Percentiles rank a stretch among this genome's conserved stretches.
These are phyloP conservation scores for Colletotrichum sidae DNA, from an alignment of 2,329 filamentous ascomycete genomes.

Conservation along the genomic window DNA sequence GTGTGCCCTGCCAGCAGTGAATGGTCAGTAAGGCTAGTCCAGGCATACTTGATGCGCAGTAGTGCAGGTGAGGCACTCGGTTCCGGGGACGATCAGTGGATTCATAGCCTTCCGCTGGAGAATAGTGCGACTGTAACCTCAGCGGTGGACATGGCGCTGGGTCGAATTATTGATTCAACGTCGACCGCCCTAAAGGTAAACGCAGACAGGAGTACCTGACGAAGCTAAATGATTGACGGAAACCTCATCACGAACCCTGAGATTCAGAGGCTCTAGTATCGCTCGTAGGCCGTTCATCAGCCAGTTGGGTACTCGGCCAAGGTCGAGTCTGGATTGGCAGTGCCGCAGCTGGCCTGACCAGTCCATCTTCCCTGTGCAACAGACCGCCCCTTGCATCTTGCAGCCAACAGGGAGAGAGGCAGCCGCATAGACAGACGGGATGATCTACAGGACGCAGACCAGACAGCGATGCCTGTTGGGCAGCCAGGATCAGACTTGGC, in stretches of 20 bases:
- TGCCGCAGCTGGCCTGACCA: too few species aligned
- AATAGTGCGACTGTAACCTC: conserved; percentile 37
- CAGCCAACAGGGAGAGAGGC: conserved; percentile 30
- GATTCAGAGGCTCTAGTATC: too few species aligned
- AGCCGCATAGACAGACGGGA: conserved; percentile 32
- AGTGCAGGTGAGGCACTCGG: conserved; percentile 39
- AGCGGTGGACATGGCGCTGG: conserved; percentile 26
- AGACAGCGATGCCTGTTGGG: conserved; percentile 34
- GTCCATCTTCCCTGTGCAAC: neutral
- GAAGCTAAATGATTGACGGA: neutral
- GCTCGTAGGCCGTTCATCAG: too few species aligned
- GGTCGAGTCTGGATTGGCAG: too few species aligned
- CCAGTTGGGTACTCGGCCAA: conserved; percentile 1
- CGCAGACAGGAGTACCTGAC: conserved; percentile 9
- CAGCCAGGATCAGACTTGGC: conserved; percentile 34
- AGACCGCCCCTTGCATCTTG: conserved; percentile 25
- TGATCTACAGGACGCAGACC: conserved; percentile 36
- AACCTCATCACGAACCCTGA: too few species aligned
- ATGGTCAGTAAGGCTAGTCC: conserved; percentile 33
- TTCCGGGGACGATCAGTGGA: conserved; percentile 37
- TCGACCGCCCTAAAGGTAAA: conserved; percentile 2
- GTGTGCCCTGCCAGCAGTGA: conserved; percentile 22
- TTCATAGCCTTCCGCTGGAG: conserved; percentile 36
- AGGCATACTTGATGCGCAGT: neutral
- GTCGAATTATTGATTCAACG: conserved; percentile 21